Evolutionary conservation across 2,329 filamentous ascomycete species (phyloP).

Genomic region (Daldinia eschscholtzii): DNA sequence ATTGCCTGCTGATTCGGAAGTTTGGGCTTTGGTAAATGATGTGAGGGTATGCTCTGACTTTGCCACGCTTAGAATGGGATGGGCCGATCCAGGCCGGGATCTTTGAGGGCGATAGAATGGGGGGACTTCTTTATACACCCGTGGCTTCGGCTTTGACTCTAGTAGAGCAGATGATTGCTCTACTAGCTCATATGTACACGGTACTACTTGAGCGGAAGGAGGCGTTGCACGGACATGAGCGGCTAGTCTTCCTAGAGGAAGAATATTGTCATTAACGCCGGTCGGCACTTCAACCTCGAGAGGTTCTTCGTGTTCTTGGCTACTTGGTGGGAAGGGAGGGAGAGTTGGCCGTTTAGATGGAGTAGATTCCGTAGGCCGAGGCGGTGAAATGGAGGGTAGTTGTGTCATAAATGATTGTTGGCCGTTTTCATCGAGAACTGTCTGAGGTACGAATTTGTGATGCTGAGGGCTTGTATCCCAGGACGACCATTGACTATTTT

Average conservation of each 20-base stretch:
- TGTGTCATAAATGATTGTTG: conserved; percentile 47
- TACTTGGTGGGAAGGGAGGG: conserved; percentile 46
- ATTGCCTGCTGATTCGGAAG: conserved; percentile 40
- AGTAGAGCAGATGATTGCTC: conserved; percentile 27
- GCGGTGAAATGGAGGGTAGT: conserved; percentile 43
- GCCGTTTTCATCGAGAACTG: neutral
- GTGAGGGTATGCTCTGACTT: neutral
- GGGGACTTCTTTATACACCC: conserved; percentile 21
- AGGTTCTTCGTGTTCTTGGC: conserved; percentile 48
- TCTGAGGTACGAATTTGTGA: conserved; percentile 23
- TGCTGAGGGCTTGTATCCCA: conserved; percentile 37
- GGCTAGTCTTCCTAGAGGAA: conserved; percentile 46
- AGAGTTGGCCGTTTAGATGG: conserved; percentile 21
- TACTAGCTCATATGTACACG: conserved; percentile 49
- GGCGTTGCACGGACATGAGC: conserved; percentile 48
- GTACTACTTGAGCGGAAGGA: conserved; percentile 52
- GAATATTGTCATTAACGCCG: conserved; percentile 41
- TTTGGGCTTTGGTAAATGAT: conserved; percentile 23
- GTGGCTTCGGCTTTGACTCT: conserved; percentile 25
- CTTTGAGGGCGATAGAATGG: conserved; percentile 42
- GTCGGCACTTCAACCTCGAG: conserved; percentile 52
- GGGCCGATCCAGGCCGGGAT: conserved; percentile 13
- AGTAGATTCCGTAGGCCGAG: conserved; percentile 40
- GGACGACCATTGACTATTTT: conserved; percentile 11
- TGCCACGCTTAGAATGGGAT: conserved; percentile 14